Evolutionary conservation across 2,329 filamentous ascomycete species (phyloP), one percentile per base, ranked within the genome.

Genomic region (Clarireedia paspali): DNA sequence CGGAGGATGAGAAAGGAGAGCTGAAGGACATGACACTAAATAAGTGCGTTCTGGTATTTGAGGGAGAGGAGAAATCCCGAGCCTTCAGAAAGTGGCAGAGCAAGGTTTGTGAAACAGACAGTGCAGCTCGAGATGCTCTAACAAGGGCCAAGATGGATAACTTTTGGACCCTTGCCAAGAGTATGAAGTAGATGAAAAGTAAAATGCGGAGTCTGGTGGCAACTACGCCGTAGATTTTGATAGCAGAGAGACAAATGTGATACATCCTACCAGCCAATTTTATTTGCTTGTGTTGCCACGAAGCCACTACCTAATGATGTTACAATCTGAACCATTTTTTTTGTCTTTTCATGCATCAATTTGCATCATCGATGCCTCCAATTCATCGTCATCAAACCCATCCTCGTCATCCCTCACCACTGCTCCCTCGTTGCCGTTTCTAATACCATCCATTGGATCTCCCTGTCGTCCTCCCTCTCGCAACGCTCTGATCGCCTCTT

Each of bases 101-200:
- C 60, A 87, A 89, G 69, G 84, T 94, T n/a, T 96, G 91, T 71
- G 94, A 97, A 73, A 92, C 89, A 2, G 94, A 99, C 70, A 81
- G 85, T 10, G 88, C 95, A 68, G 94, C 92, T 5, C 87, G 89
- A 68, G 90, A 96, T 64, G 79, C 85, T 23, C 72, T 99, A 60
- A 75, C 83, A 12, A 81, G 90, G 63, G 83, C 84, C 5, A 96
- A 95, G 76, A 88, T 97, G 80, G 92, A 97, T 65, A 95, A 87
- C 66, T 92, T 99, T 67, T 99, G 94, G 94, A 87, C 87, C 9
- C 73, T 94, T 64, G 92, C 91, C 0, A 95, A 95, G 77, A 89
- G 70, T 15, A 65, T 69, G 63, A 65, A 64, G 40, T 68, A 64
- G 27, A 44, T n/a, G 38, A n/a, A n/a, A 15, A 27, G 6, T 5